Evolutionary conservation across 2,329 filamentous ascomycete species (phyloP), one percentile per base, ranked within the genome.

Genomic region (Paracoccidioides brasiliensis): DNA sequence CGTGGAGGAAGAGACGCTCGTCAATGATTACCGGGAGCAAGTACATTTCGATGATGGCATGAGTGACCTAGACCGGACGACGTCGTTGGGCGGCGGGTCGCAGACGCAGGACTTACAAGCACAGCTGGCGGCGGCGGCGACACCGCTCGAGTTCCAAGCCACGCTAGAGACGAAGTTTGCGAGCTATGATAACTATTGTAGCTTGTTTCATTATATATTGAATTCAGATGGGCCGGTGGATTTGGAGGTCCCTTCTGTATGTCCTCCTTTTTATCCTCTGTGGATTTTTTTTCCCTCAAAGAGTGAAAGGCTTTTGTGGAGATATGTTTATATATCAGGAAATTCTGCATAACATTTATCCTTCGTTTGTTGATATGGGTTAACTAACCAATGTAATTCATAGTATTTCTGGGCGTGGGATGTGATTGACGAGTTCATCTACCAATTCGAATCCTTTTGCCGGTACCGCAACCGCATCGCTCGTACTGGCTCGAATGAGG

Each of bases 341-440:
- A 12, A 33, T 22, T 41, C 53, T 45, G 28, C 35, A 28, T 44
- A 37, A 1, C 30, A 2, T 46, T 46, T n/a, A 5, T n/a, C 10
- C 32, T 33, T 33, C 22, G 6, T 33, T 15, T 15, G 4, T 46
- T 54, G 28, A n/a, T 48, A 38, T 35, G 42, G 41, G 5, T 40
- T 58, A 57, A 59, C 40, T 46, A 8, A 9, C 30, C 9, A 7
- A 41, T 56, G 6, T 46, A 33, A 45, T 53, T 45, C 57, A 58
- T 71, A 97, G 89, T 94, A 95, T 77, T 96, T 91, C 78, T 98
- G 93, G 93, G 93, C 93, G 44, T 98, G 93, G 93, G 93, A 98
- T 73, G 91, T 97, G 64, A 96, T 98, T 75, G 93, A 98, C 74
- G 93, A 98, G 75, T 98, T 98, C 78, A 97, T 98, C 76, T 98